These are phyloP conservation scores for Nigrospora osmanthi DNA, from an alignment of 2,329 filamentous ascomycete genomes.

Conservation along the genomic window DNA sequence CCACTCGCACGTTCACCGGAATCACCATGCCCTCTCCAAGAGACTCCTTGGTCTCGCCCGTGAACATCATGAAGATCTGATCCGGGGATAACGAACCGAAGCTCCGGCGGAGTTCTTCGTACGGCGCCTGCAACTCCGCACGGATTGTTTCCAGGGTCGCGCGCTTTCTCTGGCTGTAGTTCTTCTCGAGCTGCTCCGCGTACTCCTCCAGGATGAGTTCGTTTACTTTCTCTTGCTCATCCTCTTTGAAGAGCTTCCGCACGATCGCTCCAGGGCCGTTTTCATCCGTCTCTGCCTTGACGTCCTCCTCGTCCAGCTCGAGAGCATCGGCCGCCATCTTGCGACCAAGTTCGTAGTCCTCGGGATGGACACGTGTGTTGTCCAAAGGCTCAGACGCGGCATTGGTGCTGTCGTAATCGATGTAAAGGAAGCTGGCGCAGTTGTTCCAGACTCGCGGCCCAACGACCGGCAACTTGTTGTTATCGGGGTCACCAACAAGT, in stretches of 20 bases:
- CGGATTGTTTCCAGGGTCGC: slow-evolving; percentile 95
- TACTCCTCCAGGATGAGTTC: slow-evolving; percentile 96
- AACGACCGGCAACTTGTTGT: slow-evolving; percentile 69
- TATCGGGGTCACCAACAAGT: slow-evolving; percentile 80
- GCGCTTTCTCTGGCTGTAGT: slow-evolving; percentile 90
- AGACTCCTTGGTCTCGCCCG: slow-evolving; percentile 81
- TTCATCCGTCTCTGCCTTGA: slow-evolving; percentile 88
- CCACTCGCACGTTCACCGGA: slow-evolving; percentile 77
- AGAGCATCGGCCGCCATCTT: slow-evolving; percentile 98
- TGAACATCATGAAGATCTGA: slow-evolving; percentile 93
- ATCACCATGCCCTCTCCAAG: slow-evolving; percentile 88
- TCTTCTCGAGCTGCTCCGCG: slow-evolving; percentile 86
- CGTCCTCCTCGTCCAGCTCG: slow-evolving; percentile 94
- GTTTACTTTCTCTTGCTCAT: slow-evolving; percentile 90
- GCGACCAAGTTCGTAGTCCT: slow-evolving; percentile 94
- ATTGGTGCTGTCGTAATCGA: slow-evolving; percentile 79
- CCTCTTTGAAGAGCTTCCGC: slow-evolving; percentile 88
- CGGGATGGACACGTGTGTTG: slow-evolving; percentile 93
- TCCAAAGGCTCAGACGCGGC: slow-evolving; percentile 85
- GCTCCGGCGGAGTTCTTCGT: slow-evolving; percentile 83
- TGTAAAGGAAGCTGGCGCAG: slow-evolving; percentile 89
- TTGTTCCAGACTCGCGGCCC: slow-evolving; percentile 92
- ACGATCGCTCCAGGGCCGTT: slow-evolving; percentile 86
- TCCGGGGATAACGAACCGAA: slow-evolving; percentile 64
- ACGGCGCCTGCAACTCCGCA: slow-evolving; percentile 84